phyloP scores from a whole-genome alignment of 2,329 filamentous ascomycete genomes.

The Zymoseptoria crescenta region DNA sequence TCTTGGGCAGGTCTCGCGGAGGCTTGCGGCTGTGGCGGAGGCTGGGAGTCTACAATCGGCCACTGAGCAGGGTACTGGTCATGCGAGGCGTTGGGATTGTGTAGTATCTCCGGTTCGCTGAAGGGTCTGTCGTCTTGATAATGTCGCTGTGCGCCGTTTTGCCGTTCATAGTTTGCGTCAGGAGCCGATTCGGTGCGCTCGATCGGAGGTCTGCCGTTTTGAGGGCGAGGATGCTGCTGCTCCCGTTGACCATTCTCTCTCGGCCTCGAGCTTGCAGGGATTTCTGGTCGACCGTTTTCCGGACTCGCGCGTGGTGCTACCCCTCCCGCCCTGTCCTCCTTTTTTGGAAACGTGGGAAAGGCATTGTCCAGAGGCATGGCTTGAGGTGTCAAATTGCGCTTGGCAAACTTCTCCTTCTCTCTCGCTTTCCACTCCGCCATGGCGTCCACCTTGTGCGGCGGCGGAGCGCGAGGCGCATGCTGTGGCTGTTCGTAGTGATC shows the following conservation, averaged over 20 bases:
- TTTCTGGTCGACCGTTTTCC: constrained; percentile 12
- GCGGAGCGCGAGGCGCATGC: not conserved
- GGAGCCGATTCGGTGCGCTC: constrained; percentile 6
- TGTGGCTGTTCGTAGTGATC: constrained; percentile 3
- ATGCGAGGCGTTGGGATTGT: not conserved
- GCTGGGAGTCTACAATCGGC: constrained; percentile 13
- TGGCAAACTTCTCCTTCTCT: constrained; percentile 26
- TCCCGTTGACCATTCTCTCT: constrained; percentile 8
- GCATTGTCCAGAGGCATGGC: constrained; percentile 37
- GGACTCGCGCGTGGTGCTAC: constrained; percentile 14
- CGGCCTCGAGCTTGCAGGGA: constrained; percentile 5
- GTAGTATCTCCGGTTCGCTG: not conserved
- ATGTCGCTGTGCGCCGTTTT: constrained; percentile 1
- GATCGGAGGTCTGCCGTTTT: constrained; percentile 5
- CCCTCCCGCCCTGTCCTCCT: constrained; percentile 14
- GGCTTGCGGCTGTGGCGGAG: constrained; percentile 6
- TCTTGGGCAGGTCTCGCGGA: constrained; percentile 1
- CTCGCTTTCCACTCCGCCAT: constrained; percentile 30
- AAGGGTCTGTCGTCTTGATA: not conserved
- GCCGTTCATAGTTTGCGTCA: constrained; percentile 4
- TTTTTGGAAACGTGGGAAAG: constrained; percentile 39
- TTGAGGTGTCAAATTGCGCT: constrained; percentile 22
- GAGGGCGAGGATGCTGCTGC: constrained; percentile 2
- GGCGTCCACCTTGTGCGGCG: constrained; percentile 6
- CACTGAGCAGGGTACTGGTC: constrained; percentile 20